Base-by-base conservation (phyloP, 352 stramenopile species). In the Pythium phragmiticola region DNA sequence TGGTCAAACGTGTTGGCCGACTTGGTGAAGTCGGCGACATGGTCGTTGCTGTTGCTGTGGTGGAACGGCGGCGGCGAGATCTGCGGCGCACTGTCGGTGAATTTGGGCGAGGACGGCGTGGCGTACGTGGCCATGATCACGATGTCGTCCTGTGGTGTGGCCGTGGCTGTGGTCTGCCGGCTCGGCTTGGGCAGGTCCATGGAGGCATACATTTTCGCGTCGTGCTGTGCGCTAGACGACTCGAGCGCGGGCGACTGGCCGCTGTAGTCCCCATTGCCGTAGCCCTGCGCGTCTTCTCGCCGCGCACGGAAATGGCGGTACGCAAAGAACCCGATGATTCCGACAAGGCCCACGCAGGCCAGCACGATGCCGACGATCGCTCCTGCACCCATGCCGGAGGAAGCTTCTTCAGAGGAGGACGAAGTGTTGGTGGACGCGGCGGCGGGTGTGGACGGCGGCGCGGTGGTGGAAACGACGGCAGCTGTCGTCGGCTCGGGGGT, bases 1-100 rank as follows among this genome's bases (percentile, higher is more conserved):
- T 79, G 76, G 36, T 87, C 76, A 30, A 87, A 81, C 47, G 78
- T 81, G 64, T 58, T 77, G 30, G 66, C 60, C 30, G 77, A 83
- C 23, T 74, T 76, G 19, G 64, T 70, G 17, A 70, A 70, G 45
- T 70, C 53, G 72, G 72, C 42, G 76, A 90, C 23, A 68, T 65
- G 49, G 9, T 59, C 39, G 19, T 34, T 39, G 34, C 3, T 14
- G 45, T 11, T 30, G 49, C 43, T 30, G 26, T 65, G 58, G 13
- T 67, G 39, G 51, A 60, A 69, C 47, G 58, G 45, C 50, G 57
- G 57, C 30, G 57, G 57, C 39, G 57, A 72, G 34, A 66, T 46
- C 53, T 66, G 57, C 34, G 57, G 57, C 41, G 51, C 34, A 21
- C 58, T 63, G 26, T 60, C 21, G 21, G 65, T 48, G 47, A 71